These are phyloP conservation scores for Phallus indusiatus DNA, from an alignment of 768 basidiomycete species.

Conservation along the genomic window DNA sequence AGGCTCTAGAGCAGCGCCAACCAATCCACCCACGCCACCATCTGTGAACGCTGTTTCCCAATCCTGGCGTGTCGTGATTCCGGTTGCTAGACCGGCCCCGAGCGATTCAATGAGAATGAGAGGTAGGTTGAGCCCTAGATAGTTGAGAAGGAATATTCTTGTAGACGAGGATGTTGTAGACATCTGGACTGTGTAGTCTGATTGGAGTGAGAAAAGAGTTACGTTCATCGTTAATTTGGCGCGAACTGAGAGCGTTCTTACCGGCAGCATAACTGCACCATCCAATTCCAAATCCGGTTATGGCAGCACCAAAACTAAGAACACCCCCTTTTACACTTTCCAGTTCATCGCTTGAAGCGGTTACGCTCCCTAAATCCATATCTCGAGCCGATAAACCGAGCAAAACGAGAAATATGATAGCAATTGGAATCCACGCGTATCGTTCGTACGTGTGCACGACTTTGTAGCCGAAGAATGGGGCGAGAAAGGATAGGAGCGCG, in stretches of 20 bases:
- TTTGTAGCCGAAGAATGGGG: slow-evolving; percentile 33
- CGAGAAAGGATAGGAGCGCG: slow-evolving; percentile 28
- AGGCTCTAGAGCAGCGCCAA: slow-evolving; percentile 30
- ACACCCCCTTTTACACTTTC: slow-evolving; percentile 24
- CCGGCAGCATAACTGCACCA: slow-evolving; percentile 30
- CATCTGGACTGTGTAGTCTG: slow-evolving; percentile 35
- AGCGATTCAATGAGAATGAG: slow-evolving; percentile 34
- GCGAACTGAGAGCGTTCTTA: background rate
- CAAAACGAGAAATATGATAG: slow-evolving; percentile 28
- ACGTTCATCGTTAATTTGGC: no score
- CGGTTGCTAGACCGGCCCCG: slow-evolving; percentile 34
- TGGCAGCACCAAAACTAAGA: slow-evolving; percentile 28
- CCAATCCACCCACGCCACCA: slow-evolving; percentile 36
- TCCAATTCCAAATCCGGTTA: slow-evolving; percentile 29
- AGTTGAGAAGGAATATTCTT: slow-evolving; percentile 33
- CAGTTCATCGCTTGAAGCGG: slow-evolving; percentile 15
- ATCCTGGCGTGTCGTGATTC: slow-evolving; percentile 18
- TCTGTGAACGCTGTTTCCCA: slow-evolving; percentile 28
- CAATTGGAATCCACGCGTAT: slow-evolving; percentile 32
- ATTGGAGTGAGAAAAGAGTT: background rate
- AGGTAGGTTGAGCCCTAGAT: slow-evolving; percentile 22
- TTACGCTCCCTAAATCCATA: slow-evolving; percentile 17
- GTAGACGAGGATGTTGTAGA: slow-evolving; percentile 24
- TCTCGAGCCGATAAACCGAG: slow-evolving; percentile 22
- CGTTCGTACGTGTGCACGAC: slow-evolving; percentile 33